phyloP scores from a whole-genome alignment of 108 stramenopile species.

The Skeletonema costatum region DNA sequence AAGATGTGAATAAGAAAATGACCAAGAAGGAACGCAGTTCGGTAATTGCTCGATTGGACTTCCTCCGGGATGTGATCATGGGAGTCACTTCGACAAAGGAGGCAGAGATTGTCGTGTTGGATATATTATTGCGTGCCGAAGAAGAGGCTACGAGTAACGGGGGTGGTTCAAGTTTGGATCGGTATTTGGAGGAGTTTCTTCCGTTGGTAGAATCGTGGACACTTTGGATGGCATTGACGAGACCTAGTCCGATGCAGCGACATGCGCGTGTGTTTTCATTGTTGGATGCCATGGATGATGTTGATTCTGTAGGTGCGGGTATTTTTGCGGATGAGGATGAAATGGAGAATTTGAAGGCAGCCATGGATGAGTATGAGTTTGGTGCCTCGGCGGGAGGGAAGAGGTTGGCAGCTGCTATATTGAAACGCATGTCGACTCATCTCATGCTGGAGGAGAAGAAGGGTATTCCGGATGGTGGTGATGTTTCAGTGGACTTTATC shows the following conservation, averaged over 20 bases:
- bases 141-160: slow-evolving; percentile 6
- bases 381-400: slow-evolving; percentile 46
- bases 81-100: slow-evolving; percentile 48
- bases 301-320: slow-evolving; percentile 19
- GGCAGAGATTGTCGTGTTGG: slow-evolving; percentile 50
- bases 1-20: slow-evolving; percentile 13
- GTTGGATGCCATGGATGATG: slow-evolving; percentile 52
- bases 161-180: slow-evolving; percentile 7
- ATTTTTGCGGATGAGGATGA: not conserved
- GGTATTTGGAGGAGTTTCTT: slow-evolving; percentile 42
- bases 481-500: not conserved
- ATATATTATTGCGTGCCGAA: slow-evolving; percentile 44
- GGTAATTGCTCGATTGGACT: slow-evolving; percentile 33
- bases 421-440: slow-evolving; percentile 44
- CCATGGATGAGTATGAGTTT: slow-evolving; percentile 39
- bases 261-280: slow-evolving; percentile 40
- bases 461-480: slow-evolving; percentile 7
- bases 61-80: slow-evolving; percentile 40
- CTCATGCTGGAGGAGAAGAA: slow-evolving; percentile 37
- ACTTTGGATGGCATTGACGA: slow-evolving; percentile 52
- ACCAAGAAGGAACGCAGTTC: slow-evolving; percentile 17
- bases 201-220: slow-evolving; percentile 38
- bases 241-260: slow-evolving; percentile 47
- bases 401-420: slow-evolving; percentile 43
- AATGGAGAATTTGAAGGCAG: slow-evolving; percentile 18